A percentile compares a stretch with the other conserved stretches of the same genome.
These are phyloP conservation scores for Boletus subcaerulescens DNA, from an alignment of 768 basidiomycete species.

Conservation along the genomic window DNA sequence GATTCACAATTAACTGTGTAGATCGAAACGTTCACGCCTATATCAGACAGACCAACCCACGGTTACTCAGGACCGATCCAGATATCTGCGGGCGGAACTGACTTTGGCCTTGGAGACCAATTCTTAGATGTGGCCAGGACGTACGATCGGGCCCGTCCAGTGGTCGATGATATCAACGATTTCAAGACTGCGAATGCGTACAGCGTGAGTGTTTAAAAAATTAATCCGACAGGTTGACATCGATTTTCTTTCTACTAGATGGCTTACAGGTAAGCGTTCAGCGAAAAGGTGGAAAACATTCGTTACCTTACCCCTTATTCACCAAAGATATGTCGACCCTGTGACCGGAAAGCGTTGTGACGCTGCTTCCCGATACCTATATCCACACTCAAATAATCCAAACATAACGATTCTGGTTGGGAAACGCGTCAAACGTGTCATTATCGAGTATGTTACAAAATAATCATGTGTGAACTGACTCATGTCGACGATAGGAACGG, in stretches of 20 bases:
- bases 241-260: conserved; percentile 3
- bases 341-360: conserved; percentile 3
- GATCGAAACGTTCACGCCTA: conserved; percentile 37
- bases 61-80: conserved; percentile 35
- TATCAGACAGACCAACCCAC: conserved; percentile 33
- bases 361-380: conserved; percentile 1
- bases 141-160: conserved; percentile 48
- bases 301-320: neutral
- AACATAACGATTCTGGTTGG: conserved; percentile 1
- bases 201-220: conserved; percentile 13
- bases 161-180: conserved; percentile 47
- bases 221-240: no score
- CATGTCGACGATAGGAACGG: neutral
- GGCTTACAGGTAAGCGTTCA: conserved; percentile 13
- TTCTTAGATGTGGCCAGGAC: conserved; percentile 44
- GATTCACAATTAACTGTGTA: conserved; percentile 44
- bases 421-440: conserved; percentile 1
- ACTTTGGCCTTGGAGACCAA: conserved; percentile 31
- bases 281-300: neutral
- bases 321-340: neutral
- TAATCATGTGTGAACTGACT: neutral
- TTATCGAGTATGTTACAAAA: neutral
- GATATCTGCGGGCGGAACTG: conserved; percentile 12
- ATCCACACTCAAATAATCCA: neutral
- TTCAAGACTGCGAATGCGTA: conserved; percentile 33